A percentile compares a stretch with the other conserved stretches of the same genome.
Evolutionary conservation across 164 flowering plant genomes (phyloP).

Genomic region (Stephania yunnanensis): DNA sequence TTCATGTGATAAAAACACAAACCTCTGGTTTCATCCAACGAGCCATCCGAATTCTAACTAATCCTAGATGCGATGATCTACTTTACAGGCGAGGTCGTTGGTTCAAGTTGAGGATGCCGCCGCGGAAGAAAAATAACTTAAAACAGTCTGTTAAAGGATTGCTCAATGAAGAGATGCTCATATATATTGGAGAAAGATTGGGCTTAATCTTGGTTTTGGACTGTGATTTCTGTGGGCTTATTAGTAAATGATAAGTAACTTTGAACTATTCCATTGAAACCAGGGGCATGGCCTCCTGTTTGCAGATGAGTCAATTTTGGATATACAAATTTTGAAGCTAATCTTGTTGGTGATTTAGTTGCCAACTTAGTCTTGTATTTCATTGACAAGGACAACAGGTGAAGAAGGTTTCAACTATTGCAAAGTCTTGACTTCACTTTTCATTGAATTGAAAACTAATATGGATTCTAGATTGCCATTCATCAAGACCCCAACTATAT

Average conservation of each 20-base stretch:
- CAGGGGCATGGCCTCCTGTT: background rate
- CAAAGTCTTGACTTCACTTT: background rate
- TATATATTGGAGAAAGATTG: background rate
- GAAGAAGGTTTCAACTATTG: background rate
- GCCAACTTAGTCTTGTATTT: background rate
- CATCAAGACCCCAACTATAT: too few relatives aligned
- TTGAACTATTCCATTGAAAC: background rate
- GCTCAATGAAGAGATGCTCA: background rate
- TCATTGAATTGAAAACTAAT: background rate
- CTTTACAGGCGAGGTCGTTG: too few relatives aligned
- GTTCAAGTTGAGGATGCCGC: too few relatives aligned
- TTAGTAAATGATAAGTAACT: background rate
- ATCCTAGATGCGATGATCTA: too few relatives aligned
- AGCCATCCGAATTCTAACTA: background rate
- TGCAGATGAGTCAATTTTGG: background rate
- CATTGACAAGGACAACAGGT: background rate
- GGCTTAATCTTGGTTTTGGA: background rate
- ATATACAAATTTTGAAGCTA: background rate
- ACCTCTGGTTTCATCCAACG: conserved; percentile 4
- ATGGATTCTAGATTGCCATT: background rate
- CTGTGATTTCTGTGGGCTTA: background rate
- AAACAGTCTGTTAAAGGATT: background rate
- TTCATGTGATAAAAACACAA: background rate
- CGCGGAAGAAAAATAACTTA: background rate
- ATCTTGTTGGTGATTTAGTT: background rate